phyloP scores from a whole-genome alignment of 495 filamentous ascomycete species.

The Tuber brumale region DNA sequence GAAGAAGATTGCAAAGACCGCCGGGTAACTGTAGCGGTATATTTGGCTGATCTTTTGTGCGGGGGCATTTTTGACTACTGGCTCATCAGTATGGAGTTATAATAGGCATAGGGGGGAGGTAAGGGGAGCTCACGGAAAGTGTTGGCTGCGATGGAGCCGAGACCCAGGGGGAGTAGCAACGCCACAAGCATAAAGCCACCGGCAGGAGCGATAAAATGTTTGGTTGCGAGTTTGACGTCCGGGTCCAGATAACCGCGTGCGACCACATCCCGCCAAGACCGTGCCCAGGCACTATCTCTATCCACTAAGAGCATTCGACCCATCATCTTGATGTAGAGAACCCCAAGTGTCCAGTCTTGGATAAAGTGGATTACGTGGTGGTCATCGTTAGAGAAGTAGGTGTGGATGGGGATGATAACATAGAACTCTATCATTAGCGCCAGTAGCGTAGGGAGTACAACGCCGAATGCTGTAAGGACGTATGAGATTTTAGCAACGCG shows the following conservation, averaged over 20 bases:
- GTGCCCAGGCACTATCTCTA: constrained; percentile 60
- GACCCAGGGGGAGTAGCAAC: constrained; percentile 53
- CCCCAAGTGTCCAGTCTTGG: constrained; percentile 88
- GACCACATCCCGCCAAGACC: constrained; percentile 66
- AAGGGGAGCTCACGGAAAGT: constrained; percentile 43
- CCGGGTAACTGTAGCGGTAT: constrained; percentile 69
- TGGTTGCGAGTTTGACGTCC: constrained; percentile 67
- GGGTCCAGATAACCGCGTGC: constrained; percentile 76
- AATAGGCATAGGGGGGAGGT: constrained; percentile 16
- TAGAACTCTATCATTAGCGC: constrained; percentile 82
- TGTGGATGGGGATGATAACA: constrained; percentile 79
- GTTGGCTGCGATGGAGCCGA: constrained; percentile 48
- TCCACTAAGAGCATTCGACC: constrained; percentile 60
- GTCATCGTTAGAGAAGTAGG: constrained; percentile 55
- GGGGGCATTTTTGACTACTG: constrained; percentile 40
- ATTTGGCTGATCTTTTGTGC: constrained; percentile 33
- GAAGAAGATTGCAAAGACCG: constrained; percentile 50
- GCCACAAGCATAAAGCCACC: constrained; percentile 53
- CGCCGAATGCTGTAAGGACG: constrained; percentile 60
- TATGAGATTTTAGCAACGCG: constrained; percentile 55
- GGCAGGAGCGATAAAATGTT: constrained; percentile 72
- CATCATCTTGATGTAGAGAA: constrained; percentile 86
- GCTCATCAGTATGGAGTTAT: constrained; percentile 12
- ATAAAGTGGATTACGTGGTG: constrained; percentile 77
- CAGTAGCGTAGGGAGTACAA: constrained; percentile 77